phyloP scores from a whole-genome alignment of 345 rosid species.

The Cardiospermum halicacabum region DNA sequence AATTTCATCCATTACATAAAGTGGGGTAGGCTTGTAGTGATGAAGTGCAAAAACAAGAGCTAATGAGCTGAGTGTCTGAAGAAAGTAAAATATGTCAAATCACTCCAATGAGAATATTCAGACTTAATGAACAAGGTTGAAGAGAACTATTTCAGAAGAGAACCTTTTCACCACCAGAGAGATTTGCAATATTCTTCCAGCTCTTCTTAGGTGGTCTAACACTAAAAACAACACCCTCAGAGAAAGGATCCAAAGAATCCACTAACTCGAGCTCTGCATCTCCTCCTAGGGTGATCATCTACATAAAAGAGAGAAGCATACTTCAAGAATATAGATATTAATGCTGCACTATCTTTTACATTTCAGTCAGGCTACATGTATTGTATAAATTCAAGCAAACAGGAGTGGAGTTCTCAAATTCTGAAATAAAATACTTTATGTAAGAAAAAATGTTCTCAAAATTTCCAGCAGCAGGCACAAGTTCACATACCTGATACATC shows the following conservation, averaged over 20 bases:
- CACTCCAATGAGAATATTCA: not conserved
- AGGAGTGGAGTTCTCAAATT: not conserved
- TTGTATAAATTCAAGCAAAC: not conserved
- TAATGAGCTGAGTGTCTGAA: slow-evolving; percentile 93
- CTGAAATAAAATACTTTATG: no score
- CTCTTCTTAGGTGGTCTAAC: slow-evolving; percentile 98
- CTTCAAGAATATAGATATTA: not conserved
- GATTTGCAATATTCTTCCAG: slow-evolving; percentile 95
- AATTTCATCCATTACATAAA: slow-evolving; percentile 96
- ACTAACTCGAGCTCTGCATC: slow-evolving; percentile 98
- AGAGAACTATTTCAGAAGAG: not conserved
- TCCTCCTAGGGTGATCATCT: slow-evolving; percentile 99
- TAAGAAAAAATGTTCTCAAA: no score
- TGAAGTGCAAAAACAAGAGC: slow-evolving; percentile 98
- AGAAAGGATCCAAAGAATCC: slow-evolving; percentile 96
- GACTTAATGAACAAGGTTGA: not conserved
- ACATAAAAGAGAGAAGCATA: slow-evolving; percentile 6
- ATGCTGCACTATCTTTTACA: not conserved
- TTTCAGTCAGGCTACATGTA: not conserved
- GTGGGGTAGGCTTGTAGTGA: slow-evolving; percentile 99
- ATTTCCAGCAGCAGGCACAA: not conserved
- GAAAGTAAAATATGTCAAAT: not conserved
- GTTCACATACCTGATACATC: slow-evolving; percentile 88
- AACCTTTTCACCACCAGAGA: slow-evolving; percentile 99
- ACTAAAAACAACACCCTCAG: slow-evolving; percentile 97